These are phyloP conservation scores for Kingdonia uniflora DNA, from an alignment of 164 flowering plant genomes.

Conservation along the genomic window DNA sequence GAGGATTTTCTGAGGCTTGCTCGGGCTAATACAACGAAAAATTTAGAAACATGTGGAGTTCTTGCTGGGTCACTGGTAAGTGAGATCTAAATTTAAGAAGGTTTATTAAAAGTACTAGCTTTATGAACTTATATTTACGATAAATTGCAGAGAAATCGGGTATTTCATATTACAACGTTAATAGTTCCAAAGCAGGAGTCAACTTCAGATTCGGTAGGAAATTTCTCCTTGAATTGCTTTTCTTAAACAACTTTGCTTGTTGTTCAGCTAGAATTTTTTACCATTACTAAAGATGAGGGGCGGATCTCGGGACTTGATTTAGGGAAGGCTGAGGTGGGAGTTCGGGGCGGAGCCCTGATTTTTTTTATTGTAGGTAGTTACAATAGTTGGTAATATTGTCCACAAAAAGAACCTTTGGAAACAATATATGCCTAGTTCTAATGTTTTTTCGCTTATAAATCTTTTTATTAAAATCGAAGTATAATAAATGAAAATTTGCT, in stretches of 20 bases:
- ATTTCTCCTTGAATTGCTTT: background rate
- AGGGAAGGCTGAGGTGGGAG: too few species aligned
- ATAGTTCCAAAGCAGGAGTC: constrained; percentile 96
- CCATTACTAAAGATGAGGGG: too few species aligned
- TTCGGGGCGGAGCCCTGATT: too few species aligned
- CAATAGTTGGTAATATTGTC: too few species aligned
- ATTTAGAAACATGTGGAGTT: constrained; percentile 94
- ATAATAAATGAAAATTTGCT: too few species aligned
- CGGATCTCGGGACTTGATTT: too few species aligned
- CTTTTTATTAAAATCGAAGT: too few species aligned
- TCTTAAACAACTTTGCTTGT: background rate
- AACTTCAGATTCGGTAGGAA: constrained; percentile 89
- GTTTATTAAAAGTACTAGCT: background rate
- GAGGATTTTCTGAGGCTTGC: constrained; percentile 84
- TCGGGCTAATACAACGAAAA: constrained; percentile 59
- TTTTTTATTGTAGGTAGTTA: too few species aligned
- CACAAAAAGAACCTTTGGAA: too few species aligned
- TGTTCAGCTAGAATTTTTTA: background rate
- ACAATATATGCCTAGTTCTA: too few species aligned
- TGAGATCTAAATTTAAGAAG: background rate
- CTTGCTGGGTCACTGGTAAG: constrained; percentile 93
- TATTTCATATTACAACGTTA: constrained; percentile 71
- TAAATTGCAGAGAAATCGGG: constrained; percentile 74
- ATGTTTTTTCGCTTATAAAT: too few species aligned
- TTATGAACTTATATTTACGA: constrained; percentile 1